Conservation (phyloP, 2,329 filamentous ascomycete genomes). For the Davidsoniella virescens region DNA sequence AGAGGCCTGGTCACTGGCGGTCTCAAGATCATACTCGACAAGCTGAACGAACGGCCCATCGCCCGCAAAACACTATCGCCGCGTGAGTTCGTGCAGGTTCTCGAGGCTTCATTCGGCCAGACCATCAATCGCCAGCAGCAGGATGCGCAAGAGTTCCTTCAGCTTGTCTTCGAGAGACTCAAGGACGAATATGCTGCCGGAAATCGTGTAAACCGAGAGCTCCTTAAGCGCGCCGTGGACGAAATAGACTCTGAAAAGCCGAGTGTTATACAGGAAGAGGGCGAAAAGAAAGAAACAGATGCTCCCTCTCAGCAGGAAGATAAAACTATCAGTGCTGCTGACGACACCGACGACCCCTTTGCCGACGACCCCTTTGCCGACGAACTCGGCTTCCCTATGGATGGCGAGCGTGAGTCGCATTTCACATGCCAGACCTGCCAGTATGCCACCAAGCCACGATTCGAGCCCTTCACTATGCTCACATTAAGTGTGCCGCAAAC, state of each 20-base stretch:
- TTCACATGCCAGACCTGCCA: conserved; percentile 82
- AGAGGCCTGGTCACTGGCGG: conserved; percentile 70
- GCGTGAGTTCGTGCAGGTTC: conserved; percentile 60
- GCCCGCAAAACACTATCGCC: conserved; percentile 89
- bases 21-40: conserved; percentile 82
- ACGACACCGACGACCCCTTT: conserved; percentile 1
- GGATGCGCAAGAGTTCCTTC: conserved; percentile 92
- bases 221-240: conserved; percentile 1
- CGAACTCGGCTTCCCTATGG: conserved; percentile 73
- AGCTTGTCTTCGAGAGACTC: conserved; percentile 80
- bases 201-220: conserved; percentile 36
- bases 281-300: conserved; percentile 14
- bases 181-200: conserved; percentile 91
- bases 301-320: neutral
- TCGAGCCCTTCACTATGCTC: conserved; percentile 77
- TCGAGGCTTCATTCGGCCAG: conserved; percentile 77
- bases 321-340: neutral
- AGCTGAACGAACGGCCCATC: conserved; percentile 82
- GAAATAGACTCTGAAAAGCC: conserved; percentile 6
- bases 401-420: conserved; percentile 85
- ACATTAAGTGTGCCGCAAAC: conserved; percentile 82
- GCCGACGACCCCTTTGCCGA: conserved; percentile 23
- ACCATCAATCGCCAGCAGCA: conserved; percentile 90
- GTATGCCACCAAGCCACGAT: conserved; percentile 72
- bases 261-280: conserved; percentile 11